phyloP scores from a whole-genome alignment of 129 eudicot genomes.

The Lactuca saligna region DNA sequence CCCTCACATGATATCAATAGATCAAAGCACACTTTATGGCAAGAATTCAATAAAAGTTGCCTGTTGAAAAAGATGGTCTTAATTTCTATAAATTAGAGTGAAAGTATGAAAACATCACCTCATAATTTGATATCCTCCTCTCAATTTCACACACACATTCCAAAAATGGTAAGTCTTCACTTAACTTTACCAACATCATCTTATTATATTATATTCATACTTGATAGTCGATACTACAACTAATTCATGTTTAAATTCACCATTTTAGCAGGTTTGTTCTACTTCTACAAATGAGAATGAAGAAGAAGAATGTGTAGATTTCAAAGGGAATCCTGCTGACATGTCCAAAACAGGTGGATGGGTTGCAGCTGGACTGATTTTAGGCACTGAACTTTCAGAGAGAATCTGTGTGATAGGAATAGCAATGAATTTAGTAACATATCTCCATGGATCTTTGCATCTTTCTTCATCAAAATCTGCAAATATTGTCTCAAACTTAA shows the following conservation, averaged over 20 bases:
- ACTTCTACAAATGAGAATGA: slow-evolving; percentile 29
- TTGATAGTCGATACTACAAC: slow-evolving; percentile 2
- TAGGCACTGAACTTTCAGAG: slow-evolving; percentile 90
- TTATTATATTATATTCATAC: too few relatives aligned
- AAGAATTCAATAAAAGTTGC: too few relatives aligned
- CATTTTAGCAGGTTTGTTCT: slow-evolving; percentile 45
- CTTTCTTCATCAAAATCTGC: slow-evolving; percentile 74
- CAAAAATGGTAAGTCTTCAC: slow-evolving; percentile 13
- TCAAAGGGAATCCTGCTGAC: slow-evolving; percentile 65
- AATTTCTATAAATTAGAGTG: not conserved
- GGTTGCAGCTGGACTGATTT: slow-evolving; percentile 90
- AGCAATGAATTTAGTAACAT: slow-evolving; percentile 77
- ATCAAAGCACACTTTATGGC: not conserved
- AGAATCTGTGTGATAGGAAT: slow-evolving; percentile 75
- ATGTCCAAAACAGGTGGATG: slow-evolving; percentile 81
- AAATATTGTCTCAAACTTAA: slow-evolving; percentile 71
- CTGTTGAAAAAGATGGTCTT: not conserved
- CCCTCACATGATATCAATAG: not conserved
- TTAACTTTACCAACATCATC: not conserved
- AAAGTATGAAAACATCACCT: not conserved
- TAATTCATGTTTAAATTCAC: slow-evolving; percentile 11
- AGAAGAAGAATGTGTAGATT: slow-evolving; percentile 47
- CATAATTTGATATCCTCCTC: not conserved
- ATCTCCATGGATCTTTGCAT: slow-evolving; percentile 66
- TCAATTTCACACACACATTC: slow-evolving; percentile 4